Evolutionary conservation across 139 green algal species (phyloP).

Genomic region (Nannochloris sp.): DNA sequence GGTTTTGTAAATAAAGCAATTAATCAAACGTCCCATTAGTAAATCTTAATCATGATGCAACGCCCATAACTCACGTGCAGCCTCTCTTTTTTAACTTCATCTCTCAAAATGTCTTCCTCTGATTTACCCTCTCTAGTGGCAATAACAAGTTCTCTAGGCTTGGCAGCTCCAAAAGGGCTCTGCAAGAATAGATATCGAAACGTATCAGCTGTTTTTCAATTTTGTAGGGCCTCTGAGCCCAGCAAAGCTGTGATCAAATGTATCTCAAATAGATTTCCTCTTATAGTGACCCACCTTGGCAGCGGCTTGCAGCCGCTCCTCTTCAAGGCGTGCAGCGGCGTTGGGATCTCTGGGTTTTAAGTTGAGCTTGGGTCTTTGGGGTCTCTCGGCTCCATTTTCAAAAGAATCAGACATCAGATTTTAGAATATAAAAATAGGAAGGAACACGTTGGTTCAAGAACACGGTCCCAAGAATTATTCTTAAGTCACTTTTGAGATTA

Average conservation of each 20-base stretch:
- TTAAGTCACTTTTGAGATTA: too few species aligned
- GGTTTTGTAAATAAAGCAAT: neutral
- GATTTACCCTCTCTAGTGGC: slow-evolving; percentile 49
- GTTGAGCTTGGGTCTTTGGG: slow-evolving; percentile 6
- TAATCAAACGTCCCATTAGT: neutral
- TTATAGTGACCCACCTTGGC: too few species aligned
- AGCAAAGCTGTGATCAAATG: too few species aligned
- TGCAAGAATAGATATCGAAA: slow-evolving; percentile 10
- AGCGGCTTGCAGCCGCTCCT: slow-evolving; percentile 3
- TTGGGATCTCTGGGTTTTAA: slow-evolving; percentile 25
- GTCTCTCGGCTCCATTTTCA: too few species aligned
- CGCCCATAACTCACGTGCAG: slow-evolving; percentile 36
- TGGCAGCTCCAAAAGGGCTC: slow-evolving; percentile 66
- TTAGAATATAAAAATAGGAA: too few species aligned
- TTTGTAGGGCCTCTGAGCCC: too few species aligned
- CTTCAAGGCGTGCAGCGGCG: slow-evolving; percentile 16
- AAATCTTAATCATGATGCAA: neutral
- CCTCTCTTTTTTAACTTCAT: slow-evolving; percentile 57
- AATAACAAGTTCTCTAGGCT: slow-evolving; percentile 61
- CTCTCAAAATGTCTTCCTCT: slow-evolving; percentile 65
- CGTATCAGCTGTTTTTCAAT: too few species aligned
- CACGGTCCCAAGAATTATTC: too few species aligned
- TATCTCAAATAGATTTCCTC: too few species aligned
- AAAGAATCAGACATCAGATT: too few species aligned
- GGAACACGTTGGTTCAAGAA: too few species aligned